phyloP scores from a whole-genome alignment of 177 flowering plant genomes.

The Vitis hybrid region DNA sequence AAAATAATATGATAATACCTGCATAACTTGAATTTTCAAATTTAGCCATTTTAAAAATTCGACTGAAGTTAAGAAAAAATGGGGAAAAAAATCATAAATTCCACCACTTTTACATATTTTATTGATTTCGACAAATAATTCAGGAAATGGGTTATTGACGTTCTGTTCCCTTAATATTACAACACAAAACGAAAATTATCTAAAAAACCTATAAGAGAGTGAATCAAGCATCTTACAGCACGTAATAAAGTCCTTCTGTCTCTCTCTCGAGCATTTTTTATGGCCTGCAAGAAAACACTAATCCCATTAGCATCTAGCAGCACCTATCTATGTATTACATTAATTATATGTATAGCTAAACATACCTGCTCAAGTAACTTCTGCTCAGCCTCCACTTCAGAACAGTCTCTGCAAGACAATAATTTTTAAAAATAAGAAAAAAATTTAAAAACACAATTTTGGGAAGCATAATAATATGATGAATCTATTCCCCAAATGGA shows the following conservation, averaged over 20 bases:
- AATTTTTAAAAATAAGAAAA: neutral
- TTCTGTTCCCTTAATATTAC: too few relatives aligned
- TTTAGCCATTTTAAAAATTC: too few relatives aligned
- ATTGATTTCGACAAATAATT: too few relatives aligned
- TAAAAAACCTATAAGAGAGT: neutral
- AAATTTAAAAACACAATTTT: neutral
- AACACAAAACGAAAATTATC: neutral
- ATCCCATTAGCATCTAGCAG: neutral
- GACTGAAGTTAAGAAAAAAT: too few relatives aligned
- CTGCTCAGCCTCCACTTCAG: constrained; percentile 86
- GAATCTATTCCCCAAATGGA: too few relatives aligned
- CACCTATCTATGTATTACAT: neutral
- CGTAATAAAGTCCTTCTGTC: constrained; percentile 77
- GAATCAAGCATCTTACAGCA: constrained; percentile 52
- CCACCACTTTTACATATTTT: too few relatives aligned
- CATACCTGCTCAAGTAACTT: constrained; percentile 77
- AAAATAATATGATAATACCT: too few relatives aligned
- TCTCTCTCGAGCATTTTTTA: constrained; percentile 92
- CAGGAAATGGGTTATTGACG: too few relatives aligned
- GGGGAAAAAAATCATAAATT: too few relatives aligned
- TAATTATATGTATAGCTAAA: neutral
- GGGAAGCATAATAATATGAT: too few relatives aligned
- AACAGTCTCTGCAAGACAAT: constrained; percentile 43
- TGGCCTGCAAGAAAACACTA: constrained; percentile 49
- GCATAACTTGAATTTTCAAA: too few relatives aligned